Percentiles rank a stretch among this genome's conserved stretches.
phyloP scores from a whole-genome alignment of 2,329 filamentous ascomycete species.

The Moelleriella libera region DNA sequence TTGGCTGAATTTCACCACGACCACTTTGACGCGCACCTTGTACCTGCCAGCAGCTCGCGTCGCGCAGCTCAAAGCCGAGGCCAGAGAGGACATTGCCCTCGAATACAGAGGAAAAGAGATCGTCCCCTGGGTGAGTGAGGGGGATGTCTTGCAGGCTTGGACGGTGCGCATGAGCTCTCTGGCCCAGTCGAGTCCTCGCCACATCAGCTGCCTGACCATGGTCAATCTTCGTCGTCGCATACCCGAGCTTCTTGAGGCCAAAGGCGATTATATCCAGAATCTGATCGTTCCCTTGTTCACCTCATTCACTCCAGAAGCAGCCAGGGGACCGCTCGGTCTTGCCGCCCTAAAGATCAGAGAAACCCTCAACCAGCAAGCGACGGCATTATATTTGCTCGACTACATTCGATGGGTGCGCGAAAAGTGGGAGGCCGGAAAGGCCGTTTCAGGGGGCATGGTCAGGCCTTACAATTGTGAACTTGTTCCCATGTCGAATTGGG shows the following conservation, averaged over 20 bases:
- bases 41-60: conserved; percentile 22
- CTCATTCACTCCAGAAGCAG: conserved; percentile 11
- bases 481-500: conserved; percentile 24
- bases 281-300: conserved; percentile 8
- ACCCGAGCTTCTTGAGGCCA: conserved; percentile 4
- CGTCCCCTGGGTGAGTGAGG: conserved; percentile 26
- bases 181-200: conserved; percentile 7
- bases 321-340: conserved; percentile 8
- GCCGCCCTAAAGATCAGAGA: conserved; percentile 17
- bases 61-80: conserved; percentile 13
- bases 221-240: conserved; percentile 15
- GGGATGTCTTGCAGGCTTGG: conserved; percentile 30
- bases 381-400: conserved; percentile 16
- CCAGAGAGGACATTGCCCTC: conserved; percentile 13
- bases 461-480: conserved; percentile 17
- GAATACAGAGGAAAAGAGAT: conserved; percentile 4
- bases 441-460: conserved; percentile 10
- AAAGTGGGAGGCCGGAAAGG: conserved; percentile 6
- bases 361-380: conserved; percentile 18
- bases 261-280: conserved; percentile 15
- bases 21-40: conserved; percentile 20
- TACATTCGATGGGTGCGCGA: conserved; percentile 11
- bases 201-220: conserved; percentile 11
- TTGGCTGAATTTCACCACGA: conserved; percentile 16
- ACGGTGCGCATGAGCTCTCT: conserved; percentile 10